These are phyloP conservation scores for Cucurbita moschata DNA, from an alignment of 306 rosid species.

Conservation along the genomic window DNA sequence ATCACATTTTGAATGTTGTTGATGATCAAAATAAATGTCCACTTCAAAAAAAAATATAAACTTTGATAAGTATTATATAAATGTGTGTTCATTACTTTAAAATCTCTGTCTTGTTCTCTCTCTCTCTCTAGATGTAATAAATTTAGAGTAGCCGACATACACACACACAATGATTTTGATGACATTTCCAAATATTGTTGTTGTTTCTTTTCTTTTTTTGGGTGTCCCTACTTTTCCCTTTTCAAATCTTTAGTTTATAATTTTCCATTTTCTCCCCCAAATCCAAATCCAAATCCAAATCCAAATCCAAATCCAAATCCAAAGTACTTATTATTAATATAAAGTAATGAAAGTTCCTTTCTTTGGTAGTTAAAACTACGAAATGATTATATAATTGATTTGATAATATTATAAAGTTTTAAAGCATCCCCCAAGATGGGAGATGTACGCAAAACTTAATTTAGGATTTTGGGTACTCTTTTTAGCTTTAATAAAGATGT, in stretches of 20 bases:
- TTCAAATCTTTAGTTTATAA: not conserved
- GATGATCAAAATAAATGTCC: not conserved
- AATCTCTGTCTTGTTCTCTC: not conserved
- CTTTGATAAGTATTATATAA: not conserved
- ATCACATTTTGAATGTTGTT: not conserved
- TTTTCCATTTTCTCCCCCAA: not conserved
- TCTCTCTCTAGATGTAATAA: not conserved
- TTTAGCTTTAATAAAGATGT: not conserved
- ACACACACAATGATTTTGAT: not conserved
- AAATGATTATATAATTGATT: not conserved
- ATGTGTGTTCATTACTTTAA: not conserved
- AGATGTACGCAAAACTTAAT: not conserved
- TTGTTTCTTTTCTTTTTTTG: not conserved
- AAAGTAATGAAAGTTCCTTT: not conserved
- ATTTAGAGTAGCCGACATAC: conserved; percentile 1
- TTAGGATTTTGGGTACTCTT: not conserved
- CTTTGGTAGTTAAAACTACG: not conserved
- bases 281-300: not conserved
- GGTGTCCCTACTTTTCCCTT: not conserved
- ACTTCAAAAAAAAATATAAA: not conserved
- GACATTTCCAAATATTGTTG: not conserved
- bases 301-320: not conserved
- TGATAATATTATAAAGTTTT: not conserved
- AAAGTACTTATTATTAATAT: not conserved
- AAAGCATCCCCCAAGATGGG: conserved; percentile 2